phyloP scores from a whole-genome alignment of 2,329 filamentous ascomycete genomes.

The Tympanopsis confertula region DNA sequence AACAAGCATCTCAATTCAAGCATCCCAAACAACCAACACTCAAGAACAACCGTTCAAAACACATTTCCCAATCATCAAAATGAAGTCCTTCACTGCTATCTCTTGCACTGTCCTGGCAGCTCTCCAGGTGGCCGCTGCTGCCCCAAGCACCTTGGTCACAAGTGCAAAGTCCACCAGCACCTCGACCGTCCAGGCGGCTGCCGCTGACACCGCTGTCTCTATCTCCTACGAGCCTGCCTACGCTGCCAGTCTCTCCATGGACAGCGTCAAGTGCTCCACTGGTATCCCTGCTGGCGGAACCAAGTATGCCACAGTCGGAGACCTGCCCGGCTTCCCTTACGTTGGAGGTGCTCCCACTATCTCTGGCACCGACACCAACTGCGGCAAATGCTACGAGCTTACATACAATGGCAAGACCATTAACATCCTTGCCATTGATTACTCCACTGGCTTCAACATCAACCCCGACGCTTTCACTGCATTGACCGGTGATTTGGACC shows the following conservation, averaged over 20 bases:
- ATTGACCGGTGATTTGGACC: slow-evolving; percentile 6
- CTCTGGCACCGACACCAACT: slow-evolving; percentile 11
- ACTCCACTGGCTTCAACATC: slow-evolving; percentile 4
- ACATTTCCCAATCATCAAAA: neutral
- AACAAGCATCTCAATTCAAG: too few species aligned
- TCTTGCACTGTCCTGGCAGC: neutral
- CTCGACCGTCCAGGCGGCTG: neutral
- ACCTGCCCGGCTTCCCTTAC: slow-evolving; percentile 6
- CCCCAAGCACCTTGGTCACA: too few species aligned
- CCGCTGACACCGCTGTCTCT: slow-evolving; percentile 10
- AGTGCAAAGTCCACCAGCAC: too few species aligned
- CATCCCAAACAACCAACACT: too few species aligned
- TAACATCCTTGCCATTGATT: slow-evolving; percentile 7
- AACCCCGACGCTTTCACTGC: slow-evolving; percentile 5
- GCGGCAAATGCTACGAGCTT: slow-evolving; percentile 10
- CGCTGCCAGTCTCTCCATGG: slow-evolving; percentile 26
- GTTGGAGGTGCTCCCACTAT: slow-evolving; percentile 8
- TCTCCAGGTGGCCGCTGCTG: neutral
- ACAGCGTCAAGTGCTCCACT: slow-evolving; percentile 29
- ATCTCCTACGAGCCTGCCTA: slow-evolving; percentile 38
- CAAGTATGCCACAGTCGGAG: slow-evolving; percentile 13
- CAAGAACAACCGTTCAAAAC: too few species aligned
- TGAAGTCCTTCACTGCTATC: neutral
- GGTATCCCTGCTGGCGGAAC: slow-evolving; percentile 26
- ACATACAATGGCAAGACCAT: slow-evolving; percentile 6